A percentile compares a stretch with the other conserved stretches of the same genome.
These are phyloP conservation scores for Naematelia encephala DNA, from an alignment of 768 basidiomycete genomes.

Conservation along the genomic window DNA sequence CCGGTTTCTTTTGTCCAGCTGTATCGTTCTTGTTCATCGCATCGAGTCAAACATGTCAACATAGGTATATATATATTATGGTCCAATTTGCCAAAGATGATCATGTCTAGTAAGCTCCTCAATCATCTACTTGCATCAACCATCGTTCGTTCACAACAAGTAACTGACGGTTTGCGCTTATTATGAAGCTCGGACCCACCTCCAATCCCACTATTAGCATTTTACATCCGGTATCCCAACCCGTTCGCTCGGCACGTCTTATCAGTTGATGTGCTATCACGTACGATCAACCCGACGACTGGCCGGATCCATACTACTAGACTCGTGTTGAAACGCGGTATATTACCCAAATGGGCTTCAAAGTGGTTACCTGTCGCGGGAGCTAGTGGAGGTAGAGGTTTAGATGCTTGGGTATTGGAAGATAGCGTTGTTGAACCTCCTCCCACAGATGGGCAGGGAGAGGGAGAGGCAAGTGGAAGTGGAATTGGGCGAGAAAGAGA, in stretches of 20 bases:
- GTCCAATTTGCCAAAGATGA: not conserved
- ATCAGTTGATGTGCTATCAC: conserved; percentile 91
- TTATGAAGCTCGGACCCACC: conserved; percentile 85
- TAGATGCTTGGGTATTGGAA: conserved; percentile 92
- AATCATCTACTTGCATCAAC: not conserved
- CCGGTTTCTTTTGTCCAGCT: too few relatives aligned
- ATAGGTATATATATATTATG: not conserved
- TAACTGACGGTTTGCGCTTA: not conserved
- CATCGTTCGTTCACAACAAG: not conserved
- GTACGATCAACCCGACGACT: conserved; percentile 62
- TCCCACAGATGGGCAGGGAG: not conserved
- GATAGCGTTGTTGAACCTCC: conserved; percentile 88
- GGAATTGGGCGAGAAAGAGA: not conserved
- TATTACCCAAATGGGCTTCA: conserved; percentile 88
- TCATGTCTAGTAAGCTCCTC: not conserved
- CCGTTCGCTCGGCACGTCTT: conserved; percentile 89
- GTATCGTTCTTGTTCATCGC: not conserved
- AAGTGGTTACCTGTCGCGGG: conserved; percentile 58
- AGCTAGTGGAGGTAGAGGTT: conserved; percentile 58
- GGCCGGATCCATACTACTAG: conserved; percentile 81
- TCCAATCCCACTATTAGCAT: conserved; percentile 86
- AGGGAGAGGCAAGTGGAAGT: not conserved
- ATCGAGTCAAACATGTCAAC: not conserved
- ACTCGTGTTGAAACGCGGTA: conserved; percentile 85
- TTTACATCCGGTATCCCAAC: conserved; percentile 93